Evolutionary conservation across 1,284 basidiomycete genomes (phyloP).

Genomic region (Ustilago trichophora): DNA sequence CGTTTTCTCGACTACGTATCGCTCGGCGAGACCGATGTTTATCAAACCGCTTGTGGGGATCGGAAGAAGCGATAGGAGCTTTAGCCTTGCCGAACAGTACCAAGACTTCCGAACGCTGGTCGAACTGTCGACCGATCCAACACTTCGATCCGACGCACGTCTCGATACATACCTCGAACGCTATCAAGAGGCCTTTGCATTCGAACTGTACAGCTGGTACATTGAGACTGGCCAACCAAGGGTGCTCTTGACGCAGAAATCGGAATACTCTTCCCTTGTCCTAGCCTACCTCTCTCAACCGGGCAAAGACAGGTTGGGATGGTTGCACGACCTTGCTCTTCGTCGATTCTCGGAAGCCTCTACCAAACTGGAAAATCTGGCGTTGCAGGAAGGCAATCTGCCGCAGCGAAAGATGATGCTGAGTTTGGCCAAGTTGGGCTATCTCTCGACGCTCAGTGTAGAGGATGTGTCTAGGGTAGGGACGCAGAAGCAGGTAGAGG

Average conservation of each 20-base stretch:
- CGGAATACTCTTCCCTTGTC: conserved; percentile 74
- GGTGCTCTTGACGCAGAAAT: conserved; percentile 78
- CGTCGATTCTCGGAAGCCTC: conserved; percentile 76
- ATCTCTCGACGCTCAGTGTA: conserved; percentile 72
- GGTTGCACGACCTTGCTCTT: conserved; percentile 87
- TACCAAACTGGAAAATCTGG: conserved; percentile 71
- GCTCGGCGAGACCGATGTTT: conserved; percentile 75
- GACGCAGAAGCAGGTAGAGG: conserved; percentile 62
- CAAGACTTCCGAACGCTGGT: conserved; percentile 83
- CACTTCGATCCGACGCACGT: conserved; percentile 51
- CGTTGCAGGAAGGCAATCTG: conserved; percentile 70
- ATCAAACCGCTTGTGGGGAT: conserved; percentile 79
- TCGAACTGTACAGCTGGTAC: conserved; percentile 81
- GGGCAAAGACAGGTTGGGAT: conserved; percentile 75
- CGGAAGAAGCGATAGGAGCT: conserved; percentile 77
- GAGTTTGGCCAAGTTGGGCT: conserved; percentile 87
- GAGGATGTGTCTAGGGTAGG: conserved; percentile 34
- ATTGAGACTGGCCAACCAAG: conserved; percentile 74
- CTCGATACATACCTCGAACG: conserved; percentile 77
- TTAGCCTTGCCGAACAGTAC: conserved; percentile 83
- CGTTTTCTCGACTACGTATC: conserved; percentile 75
- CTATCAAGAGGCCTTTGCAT: conserved; percentile 85
- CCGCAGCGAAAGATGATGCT: conserved; percentile 76
- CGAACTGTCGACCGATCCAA: conserved; percentile 76
- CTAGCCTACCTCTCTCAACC: conserved; percentile 78